These are phyloP conservation scores for Acorus calamus DNA, from an alignment of 106 monocot species.

Conservation along the genomic window DNA sequence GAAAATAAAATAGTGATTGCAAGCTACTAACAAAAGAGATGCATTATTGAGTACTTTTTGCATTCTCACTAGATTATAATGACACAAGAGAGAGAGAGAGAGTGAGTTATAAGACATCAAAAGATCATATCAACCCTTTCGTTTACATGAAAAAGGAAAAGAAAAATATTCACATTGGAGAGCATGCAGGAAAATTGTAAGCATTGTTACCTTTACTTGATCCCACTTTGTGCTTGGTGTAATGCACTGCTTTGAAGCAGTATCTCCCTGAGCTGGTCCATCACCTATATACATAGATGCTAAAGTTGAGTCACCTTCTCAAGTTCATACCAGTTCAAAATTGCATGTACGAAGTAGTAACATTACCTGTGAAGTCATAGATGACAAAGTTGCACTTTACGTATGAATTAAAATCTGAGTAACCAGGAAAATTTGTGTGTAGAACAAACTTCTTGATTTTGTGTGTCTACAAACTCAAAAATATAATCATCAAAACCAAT, in stretches of 20 bases:
- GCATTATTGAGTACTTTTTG: too few relatives aligned
- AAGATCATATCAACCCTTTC: too few relatives aligned
- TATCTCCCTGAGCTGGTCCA: conserved; percentile 33
- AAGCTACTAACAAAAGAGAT: too few relatives aligned
- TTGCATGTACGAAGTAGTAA: too few relatives aligned
- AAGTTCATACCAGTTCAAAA: too few relatives aligned
- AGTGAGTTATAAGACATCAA: too few relatives aligned
- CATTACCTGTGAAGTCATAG: conserved; percentile 61
- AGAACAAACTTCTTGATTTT: conserved; percentile 98
- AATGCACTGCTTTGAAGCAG: conserved; percentile 41
- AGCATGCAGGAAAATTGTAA: background rate
- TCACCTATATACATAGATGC: conserved; percentile 38
- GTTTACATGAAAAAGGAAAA: background rate
- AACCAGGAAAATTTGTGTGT: conserved; percentile 90
- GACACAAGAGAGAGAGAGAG: too few relatives aligned
- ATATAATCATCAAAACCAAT: conserved; percentile 1
- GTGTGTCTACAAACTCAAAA: conserved; percentile 52
- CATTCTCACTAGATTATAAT: too few relatives aligned
- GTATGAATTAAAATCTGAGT: conserved; percentile 93
- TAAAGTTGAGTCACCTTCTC: too few relatives aligned
- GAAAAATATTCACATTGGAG: background rate
- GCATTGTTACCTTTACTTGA: conserved; percentile 68
- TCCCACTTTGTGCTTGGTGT: conserved; percentile 89
- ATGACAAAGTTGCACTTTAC: conserved; percentile 92
- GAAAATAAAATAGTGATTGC: too few relatives aligned